Conservation (phyloP, 257 asterid species). For the Solanum acaule region DNA sequence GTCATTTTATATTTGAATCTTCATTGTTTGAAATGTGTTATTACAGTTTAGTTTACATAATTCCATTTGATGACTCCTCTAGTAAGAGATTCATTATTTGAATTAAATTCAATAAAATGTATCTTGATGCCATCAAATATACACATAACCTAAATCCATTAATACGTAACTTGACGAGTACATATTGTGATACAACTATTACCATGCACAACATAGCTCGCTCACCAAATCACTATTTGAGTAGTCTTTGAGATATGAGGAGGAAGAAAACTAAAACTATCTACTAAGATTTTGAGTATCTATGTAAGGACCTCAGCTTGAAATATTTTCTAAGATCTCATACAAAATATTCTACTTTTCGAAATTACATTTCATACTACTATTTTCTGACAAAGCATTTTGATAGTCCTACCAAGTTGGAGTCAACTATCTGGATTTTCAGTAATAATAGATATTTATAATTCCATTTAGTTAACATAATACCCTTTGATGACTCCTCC, state of each 20-base stretch:
- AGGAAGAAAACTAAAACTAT: not conserved
- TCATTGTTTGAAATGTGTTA: not conserved
- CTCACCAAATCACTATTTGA: too few relatives aligned
- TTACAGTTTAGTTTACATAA: conserved; percentile 21
- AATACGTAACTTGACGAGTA: not conserved
- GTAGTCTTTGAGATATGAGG: too few relatives aligned
- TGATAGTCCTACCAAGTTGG: not conserved
- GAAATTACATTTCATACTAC: not conserved
- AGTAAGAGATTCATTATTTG: conserved; percentile 31
- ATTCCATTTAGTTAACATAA: not conserved
- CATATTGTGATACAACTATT: too few relatives aligned
- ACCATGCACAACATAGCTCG: too few relatives aligned
- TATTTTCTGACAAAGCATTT: not conserved
- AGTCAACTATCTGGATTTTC: not conserved
- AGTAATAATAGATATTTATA: not conserved
- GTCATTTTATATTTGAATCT: not conserved
- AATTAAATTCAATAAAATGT: conserved; percentile 22
- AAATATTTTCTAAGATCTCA: not conserved
- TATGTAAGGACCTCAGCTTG: not conserved
- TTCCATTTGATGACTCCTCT: conserved; percentile 29
- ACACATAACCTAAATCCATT: not conserved
- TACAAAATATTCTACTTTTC: not conserved
- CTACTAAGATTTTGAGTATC: not conserved
- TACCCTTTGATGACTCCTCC: not conserved
- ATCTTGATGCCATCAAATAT: not conserved